These are phyloP conservation scores for Lobosporangium transversale DNA, from an alignment of 192 early-diverging fungal genomes.

Conservation along the genomic window DNA sequence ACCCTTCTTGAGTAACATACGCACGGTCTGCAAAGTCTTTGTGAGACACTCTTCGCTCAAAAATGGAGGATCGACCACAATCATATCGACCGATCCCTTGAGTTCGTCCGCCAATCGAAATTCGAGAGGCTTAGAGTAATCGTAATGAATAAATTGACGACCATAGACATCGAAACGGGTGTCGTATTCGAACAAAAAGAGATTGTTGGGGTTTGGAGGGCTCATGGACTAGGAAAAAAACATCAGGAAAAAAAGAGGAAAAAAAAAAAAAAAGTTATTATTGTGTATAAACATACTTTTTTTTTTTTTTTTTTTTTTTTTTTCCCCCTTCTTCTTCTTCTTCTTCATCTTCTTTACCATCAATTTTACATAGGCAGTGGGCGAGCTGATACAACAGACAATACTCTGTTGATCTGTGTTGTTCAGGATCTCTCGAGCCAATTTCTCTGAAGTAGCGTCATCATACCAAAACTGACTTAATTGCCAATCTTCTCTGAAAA, in stretches of 20 bases:
- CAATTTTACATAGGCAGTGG: constrained; percentile 71
- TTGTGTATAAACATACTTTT: not conserved
- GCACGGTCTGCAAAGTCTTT: constrained; percentile 71
- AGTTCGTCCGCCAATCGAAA: constrained; percentile 57
- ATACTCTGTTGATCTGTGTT: constrained; percentile 46
- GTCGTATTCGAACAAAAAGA: constrained; percentile 80
- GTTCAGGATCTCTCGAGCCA: constrained; percentile 51
- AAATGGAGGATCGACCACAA: constrained; percentile 85
- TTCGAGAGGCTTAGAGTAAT: constrained; percentile 73
- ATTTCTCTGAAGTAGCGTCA: constrained; percentile 49
- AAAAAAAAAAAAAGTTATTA: not conserved
- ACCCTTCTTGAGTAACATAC: constrained; percentile 56
- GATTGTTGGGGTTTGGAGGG: constrained; percentile 45
- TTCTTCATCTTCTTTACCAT: constrained; percentile 53
- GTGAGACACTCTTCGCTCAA: constrained; percentile 77
- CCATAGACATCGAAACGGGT: constrained; percentile 77
- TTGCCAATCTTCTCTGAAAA: constrained; percentile 87
- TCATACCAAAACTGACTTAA: constrained; percentile 66
- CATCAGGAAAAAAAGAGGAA: not conserved
- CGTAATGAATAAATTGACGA: constrained; percentile 73
- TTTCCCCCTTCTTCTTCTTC: not conserved
- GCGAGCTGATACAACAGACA: constrained; percentile 70
- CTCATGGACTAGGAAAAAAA: constrained; percentile 37
- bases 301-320: not conserved
- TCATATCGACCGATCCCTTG: constrained; percentile 68